Evolutionary conservation across 495 filamentous ascomycete species (phyloP).

Genomic region (Aspergillus funiculosus): DNA sequence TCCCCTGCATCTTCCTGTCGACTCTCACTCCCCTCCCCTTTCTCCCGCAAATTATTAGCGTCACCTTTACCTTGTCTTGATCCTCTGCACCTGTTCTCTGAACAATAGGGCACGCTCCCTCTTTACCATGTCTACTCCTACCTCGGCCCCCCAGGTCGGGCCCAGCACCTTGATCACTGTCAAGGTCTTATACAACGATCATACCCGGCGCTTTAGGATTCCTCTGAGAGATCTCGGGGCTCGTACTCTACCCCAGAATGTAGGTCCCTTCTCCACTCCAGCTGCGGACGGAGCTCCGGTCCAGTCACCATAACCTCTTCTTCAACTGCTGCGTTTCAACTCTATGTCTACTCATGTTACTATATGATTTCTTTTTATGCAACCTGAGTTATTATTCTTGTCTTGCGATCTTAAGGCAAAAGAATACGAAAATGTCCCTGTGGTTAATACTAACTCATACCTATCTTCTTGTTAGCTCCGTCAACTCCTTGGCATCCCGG

Average conservation of each 20-base stretch:
- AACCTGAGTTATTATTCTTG: not conserved
- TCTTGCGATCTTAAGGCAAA: not conserved
- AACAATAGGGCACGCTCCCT: slow-evolving; percentile 3
- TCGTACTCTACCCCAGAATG: slow-evolving; percentile 74
- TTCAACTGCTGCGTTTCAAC: slow-evolving; percentile 16
- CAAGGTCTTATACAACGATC: slow-evolving; percentile 71
- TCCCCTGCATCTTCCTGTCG: not conserved
- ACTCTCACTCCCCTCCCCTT: not conserved
- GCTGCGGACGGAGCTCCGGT: slow-evolving; percentile 28
- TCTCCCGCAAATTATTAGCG: slow-evolving; percentile 1
- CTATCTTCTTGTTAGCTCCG: slow-evolving; percentile 58
- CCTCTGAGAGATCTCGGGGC: slow-evolving; percentile 79
- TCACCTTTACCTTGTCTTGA: slow-evolving; percentile 6
- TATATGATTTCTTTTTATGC: not conserved
- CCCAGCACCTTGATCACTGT: slow-evolving; percentile 76
- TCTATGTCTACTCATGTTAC: not conserved
- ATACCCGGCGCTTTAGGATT: slow-evolving; percentile 82
- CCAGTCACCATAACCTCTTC: slow-evolving; percentile 17
- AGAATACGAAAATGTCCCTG: not conserved
- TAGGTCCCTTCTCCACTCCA: slow-evolving; percentile 48
- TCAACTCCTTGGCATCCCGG: slow-evolving; percentile 61
- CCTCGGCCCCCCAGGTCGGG: slow-evolving; percentile 35
- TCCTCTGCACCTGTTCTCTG: too few relatives aligned
- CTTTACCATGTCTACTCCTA: slow-evolving; percentile 31
- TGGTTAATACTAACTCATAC: slow-evolving; percentile 9